Conservation (phyloP, 345 rosid species). For the Eucalyptus brandiana region DNA sequence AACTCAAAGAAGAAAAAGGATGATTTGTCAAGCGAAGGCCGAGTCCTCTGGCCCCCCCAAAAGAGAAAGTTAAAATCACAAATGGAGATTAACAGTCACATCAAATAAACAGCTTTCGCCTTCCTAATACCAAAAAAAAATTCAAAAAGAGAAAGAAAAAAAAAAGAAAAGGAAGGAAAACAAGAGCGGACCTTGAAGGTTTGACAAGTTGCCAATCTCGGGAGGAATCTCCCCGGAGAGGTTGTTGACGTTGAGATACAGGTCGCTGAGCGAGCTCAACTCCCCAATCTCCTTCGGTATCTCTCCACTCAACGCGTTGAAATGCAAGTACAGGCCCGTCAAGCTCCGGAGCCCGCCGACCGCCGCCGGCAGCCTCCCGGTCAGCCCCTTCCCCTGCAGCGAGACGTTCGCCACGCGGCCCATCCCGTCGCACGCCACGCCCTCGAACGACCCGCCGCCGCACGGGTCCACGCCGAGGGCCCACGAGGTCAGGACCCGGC, state of each 20-base stretch:
- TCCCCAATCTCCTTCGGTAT: slow-evolving; percentile 68
- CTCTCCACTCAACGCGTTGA: slow-evolving; percentile 63
- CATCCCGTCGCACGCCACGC: slow-evolving; percentile 72
- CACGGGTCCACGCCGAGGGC: slow-evolving; percentile 40
- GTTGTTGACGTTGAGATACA: slow-evolving; percentile 82
- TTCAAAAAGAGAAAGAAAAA: background rate
- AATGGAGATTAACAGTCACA: background rate
- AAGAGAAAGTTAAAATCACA: background rate
- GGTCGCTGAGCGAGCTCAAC: slow-evolving; percentile 49
- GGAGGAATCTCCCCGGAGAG: slow-evolving; percentile 76
- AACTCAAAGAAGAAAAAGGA: background rate
- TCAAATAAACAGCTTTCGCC: background rate
- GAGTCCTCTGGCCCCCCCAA: background rate
- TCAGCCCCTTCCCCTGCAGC: slow-evolving; percentile 83
- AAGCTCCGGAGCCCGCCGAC: slow-evolving; percentile 61
- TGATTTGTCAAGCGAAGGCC: background rate
- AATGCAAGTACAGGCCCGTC: slow-evolving; percentile 88
- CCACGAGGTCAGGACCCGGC: slow-evolving; percentile 71
- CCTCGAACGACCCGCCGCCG: slow-evolving; percentile 43
- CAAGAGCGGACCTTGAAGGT: slow-evolving; percentile 62
- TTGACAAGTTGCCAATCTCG: slow-evolving; percentile 49
- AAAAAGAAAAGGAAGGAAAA: background rate
- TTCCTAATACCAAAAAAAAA: background rate
- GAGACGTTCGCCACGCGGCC: slow-evolving; percentile 76
- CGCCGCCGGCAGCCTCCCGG: slow-evolving; percentile 66